Evolutionary conservation across 2,329 filamentous ascomycete species (phyloP).

Genomic region (Diaporthe batatas): DNA sequence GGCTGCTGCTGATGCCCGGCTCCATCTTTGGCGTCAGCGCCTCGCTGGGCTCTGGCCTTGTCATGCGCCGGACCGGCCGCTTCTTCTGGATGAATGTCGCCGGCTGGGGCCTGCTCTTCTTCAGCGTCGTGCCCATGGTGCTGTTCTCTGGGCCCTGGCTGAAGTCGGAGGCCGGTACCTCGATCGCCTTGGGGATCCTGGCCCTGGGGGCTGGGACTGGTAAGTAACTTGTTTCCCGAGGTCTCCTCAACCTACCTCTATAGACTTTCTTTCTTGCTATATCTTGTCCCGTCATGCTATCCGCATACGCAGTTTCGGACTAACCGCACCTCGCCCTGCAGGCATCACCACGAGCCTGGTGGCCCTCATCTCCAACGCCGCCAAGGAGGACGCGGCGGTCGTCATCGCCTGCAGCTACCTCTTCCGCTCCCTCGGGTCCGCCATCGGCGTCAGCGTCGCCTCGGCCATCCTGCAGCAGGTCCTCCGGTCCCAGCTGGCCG

Average conservation of each 20-base stretch:
- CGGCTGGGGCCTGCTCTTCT: conserved; percentile 65
- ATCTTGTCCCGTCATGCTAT: no score
- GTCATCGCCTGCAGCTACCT: conserved; percentile 85
- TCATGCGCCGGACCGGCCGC: conserved; percentile 78
- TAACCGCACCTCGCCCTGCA: conserved; percentile 65
- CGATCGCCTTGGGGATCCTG: conserved; percentile 68
- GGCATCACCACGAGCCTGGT: conserved; percentile 81
- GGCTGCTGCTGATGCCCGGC: conserved; percentile 75
- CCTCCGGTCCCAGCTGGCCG: conserved; percentile 68
- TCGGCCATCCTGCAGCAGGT: conserved; percentile 80
- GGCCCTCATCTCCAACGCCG: conserved; percentile 77
- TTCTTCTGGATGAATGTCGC: conserved; percentile 78
- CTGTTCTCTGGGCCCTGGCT: conserved; percentile 68
- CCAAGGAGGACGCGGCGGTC: conserved; percentile 77
- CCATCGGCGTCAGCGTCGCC: conserved; percentile 78
- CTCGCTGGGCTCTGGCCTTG: conserved; percentile 72
- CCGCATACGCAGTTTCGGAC: conserved; percentile 34
- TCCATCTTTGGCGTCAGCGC: conserved; percentile 73
- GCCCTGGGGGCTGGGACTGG: conserved; percentile 56
- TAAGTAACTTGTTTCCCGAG: no score
- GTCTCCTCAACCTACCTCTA: no score
- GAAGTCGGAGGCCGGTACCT: conserved; percentile 64
- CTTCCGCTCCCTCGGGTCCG: conserved; percentile 84
- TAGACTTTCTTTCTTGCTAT: no score
- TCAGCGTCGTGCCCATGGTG: conserved; percentile 68